phyloP scores from a whole-genome alignment of 1,139 yeast genomes.

The Geotrichum histeridarum region DNA sequence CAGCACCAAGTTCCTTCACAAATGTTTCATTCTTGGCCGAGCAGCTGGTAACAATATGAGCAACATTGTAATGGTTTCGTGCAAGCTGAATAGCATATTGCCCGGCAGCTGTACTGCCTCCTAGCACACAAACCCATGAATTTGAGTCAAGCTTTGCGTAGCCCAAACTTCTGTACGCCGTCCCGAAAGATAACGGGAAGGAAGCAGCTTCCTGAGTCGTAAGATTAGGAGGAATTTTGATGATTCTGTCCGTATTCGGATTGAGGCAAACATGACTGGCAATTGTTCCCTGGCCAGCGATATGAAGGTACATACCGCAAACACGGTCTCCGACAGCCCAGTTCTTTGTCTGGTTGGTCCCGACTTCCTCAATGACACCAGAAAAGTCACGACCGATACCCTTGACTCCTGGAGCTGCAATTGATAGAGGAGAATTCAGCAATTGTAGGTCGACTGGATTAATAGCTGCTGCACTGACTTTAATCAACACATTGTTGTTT shows the following conservation, averaged over 20 bases:
- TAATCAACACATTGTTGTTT: slow-evolving; percentile 49
- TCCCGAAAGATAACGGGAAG: slow-evolving; percentile 52
- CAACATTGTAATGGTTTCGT: slow-evolving; percentile 42
- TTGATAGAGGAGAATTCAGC: slow-evolving; percentile 39
- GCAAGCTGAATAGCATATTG: slow-evolving; percentile 54
- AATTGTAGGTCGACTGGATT: slow-evolving; percentile 66
- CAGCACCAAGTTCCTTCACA: slow-evolving; percentile 50
- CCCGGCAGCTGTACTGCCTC: slow-evolving; percentile 75
- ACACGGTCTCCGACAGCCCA: slow-evolving; percentile 60
- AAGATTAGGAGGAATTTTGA: slow-evolving; percentile 47
- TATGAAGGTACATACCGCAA: slow-evolving; percentile 48
- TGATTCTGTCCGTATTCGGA: slow-evolving; percentile 37
- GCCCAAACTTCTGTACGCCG: slow-evolving; percentile 48
- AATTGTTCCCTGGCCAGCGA: slow-evolving; percentile 47
- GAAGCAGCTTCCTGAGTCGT: slow-evolving; percentile 54
- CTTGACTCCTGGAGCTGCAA: slow-evolving; percentile 41
- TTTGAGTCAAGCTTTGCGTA: slow-evolving; percentile 32
- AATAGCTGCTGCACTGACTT: slow-evolving; percentile 53
- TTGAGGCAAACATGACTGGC: slow-evolving; percentile 48
- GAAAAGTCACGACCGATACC: slow-evolving; percentile 68
- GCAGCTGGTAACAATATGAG: slow-evolving; percentile 44
- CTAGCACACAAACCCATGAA: slow-evolving; percentile 52
- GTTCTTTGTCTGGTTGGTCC: slow-evolving; percentile 39
- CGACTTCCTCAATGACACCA: slow-evolving; percentile 59
- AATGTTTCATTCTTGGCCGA: slow-evolving; percentile 37